Evolutionary conservation across 768 basidiomycete genomes (phyloP), one percentile per base, ranked within the genome.

Genomic region (Calocybe cyanea): DNA sequence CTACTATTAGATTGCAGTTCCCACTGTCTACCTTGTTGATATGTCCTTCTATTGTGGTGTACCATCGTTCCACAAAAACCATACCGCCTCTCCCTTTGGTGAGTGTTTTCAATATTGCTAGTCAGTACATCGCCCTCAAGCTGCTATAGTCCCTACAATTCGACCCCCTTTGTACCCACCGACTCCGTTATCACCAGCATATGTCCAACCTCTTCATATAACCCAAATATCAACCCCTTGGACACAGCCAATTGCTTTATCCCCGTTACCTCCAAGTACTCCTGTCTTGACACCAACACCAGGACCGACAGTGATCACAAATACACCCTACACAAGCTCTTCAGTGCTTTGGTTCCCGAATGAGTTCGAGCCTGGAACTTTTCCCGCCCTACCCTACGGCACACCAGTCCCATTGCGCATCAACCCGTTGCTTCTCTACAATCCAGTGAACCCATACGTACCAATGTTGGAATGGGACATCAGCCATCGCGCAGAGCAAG

Each of bases 391-490:
- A 34, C 47, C 54, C 3, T 54, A 42, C 35, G 48, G 51, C 7
- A 41, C 56, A 10, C 35, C 43, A 5, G 58, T 57, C 18, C 52
- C 57, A 8, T 37, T 67, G 13, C 53, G 58, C 17, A 46, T 69
- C 24, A 63, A 65, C 54, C 61, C 57, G 14, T 60, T 64, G 10
- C 48, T 73, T 1, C 56, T 60, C 25, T 64, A 64, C 41, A 74
- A 74, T 46, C 62, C 71, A 13, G 55, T 70, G 17, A 75, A 67
- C 43, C 62, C 65, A 0, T 43, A 37, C 17, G 42, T 63, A 15
- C 68, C 69, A 17, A 55, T 62, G 35, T 54, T 74, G 13, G 57
- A 66, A 39, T 76, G 74, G 74, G 71, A 76, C 52, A 49, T 76
- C 25, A 59, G 68, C 25, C 68, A 68, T 49, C 58, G 57, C 8